phyloP scores from a whole-genome alignment of 75 land plant genomes.

The Chamaecyparis obtusa region DNA sequence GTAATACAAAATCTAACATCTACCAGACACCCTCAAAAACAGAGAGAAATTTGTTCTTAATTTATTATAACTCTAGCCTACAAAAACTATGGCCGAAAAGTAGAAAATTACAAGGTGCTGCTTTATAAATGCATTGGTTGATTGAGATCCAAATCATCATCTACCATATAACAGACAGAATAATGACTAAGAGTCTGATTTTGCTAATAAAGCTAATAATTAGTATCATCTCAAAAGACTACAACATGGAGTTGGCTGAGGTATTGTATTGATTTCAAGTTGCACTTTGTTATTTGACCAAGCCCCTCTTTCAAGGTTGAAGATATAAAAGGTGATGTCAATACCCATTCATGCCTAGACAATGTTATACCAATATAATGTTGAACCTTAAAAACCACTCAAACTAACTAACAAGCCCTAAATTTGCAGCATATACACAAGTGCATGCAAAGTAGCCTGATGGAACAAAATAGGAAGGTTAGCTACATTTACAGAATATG shows the following conservation, averaged over 20 bases:
- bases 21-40: too few relatives aligned
- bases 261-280: not conserved
- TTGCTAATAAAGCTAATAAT: not conserved
- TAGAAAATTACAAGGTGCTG: not conserved
- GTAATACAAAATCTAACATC: too few relatives aligned
- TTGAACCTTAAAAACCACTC: not conserved
- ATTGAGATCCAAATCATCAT: not conserved
- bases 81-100: not conserved
- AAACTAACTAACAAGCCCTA: not conserved
- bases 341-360: not conserved
- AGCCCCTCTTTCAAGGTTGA: not conserved
- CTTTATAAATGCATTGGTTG: not conserved
- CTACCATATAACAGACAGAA: not conserved
- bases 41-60: not conserved
- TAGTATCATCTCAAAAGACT: not conserved
- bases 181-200: not conserved
- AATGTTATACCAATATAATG: not conserved
- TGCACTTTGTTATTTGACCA: conserved; percentile 13
- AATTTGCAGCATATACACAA: not conserved
- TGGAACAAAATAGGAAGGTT: not conserved
- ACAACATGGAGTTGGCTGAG: not conserved
- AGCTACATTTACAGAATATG: not conserved
- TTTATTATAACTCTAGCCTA: not conserved
- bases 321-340: not conserved
- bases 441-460: not conserved